Evolutionary conservation across 1,284 basidiomycete genomes (phyloP).

Genomic region (Salmacisia buchloeana): DNA sequence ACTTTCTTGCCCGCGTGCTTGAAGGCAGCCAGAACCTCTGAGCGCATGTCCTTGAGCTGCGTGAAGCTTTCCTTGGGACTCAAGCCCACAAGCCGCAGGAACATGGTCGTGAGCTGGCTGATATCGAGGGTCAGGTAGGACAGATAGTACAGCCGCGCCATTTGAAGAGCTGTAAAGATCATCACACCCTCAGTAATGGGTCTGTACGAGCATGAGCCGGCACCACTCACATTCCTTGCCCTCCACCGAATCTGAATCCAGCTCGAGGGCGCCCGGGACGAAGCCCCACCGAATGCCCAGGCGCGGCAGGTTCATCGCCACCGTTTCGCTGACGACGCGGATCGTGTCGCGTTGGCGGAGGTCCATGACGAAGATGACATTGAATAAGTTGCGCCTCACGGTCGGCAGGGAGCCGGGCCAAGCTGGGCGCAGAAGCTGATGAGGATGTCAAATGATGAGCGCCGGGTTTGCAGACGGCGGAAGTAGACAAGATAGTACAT

Average conservation of each 20-base stretch:
- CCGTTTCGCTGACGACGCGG: slow-evolving; percentile 32
- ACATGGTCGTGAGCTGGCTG: slow-evolving; percentile 16
- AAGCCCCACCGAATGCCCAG: slow-evolving; percentile 40
- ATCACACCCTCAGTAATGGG: neutral
- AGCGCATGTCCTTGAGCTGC: neutral
- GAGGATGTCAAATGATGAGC: neutral
- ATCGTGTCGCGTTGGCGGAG: slow-evolving; percentile 26
- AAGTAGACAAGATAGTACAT: neutral
- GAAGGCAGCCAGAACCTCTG: slow-evolving; percentile 18
- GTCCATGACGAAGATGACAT: slow-evolving; percentile 40
- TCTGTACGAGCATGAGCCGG: slow-evolving; percentile 1
- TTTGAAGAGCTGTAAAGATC: slow-evolving; percentile 10
- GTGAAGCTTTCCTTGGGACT: slow-evolving; percentile 8
- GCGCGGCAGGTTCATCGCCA: slow-evolving; percentile 24
- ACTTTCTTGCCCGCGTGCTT: slow-evolving; percentile 18
- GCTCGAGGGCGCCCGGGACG: slow-evolving; percentile 33
- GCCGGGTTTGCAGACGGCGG: neutral
- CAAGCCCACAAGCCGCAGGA: slow-evolving; percentile 20
- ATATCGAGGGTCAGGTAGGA: slow-evolving; percentile 22
- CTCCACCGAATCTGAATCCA: neutral
- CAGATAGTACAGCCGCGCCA: slow-evolving; percentile 38
- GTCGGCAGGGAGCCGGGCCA: slow-evolving; percentile 38
- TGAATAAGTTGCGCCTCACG: slow-evolving; percentile 42
- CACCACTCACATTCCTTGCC: slow-evolving; percentile 1
- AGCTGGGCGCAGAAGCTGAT: slow-evolving; percentile 30